Percentiles rank a stretch among this genome's conserved stretches.
Evolutionary conservation across 176 grass and related monocot species (phyloP).

Genomic region (Rhynchospora breviuscula): DNA sequence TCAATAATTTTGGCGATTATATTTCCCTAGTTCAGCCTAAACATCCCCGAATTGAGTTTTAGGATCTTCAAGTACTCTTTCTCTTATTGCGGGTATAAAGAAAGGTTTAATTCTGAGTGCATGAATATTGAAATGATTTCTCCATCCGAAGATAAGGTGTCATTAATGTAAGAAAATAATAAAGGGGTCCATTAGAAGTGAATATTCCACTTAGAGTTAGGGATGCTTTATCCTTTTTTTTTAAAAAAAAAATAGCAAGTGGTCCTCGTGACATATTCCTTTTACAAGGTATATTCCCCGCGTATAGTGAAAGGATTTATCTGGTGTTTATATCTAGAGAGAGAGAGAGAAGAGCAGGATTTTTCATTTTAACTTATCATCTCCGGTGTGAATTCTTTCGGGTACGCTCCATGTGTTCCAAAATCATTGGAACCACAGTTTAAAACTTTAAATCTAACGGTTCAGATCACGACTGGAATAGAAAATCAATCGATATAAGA

Average conservation of each 20-base stretch:
- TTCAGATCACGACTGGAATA: too few species aligned
- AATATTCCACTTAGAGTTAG: slow-evolving; percentile 8
- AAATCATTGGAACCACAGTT: too few species aligned
- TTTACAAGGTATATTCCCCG: slow-evolving; percentile 16
- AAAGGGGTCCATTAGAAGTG: neutral
- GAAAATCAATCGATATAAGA: too few species aligned
- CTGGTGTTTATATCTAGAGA: too few species aligned
- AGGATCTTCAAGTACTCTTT: neutral
- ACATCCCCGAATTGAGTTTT: neutral
- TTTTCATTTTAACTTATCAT: neutral
- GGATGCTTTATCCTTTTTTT: neutral
- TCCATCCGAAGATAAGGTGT: neutral
- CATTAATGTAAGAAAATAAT: neutral
- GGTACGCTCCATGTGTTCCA: too few species aligned
- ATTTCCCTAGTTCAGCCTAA: neutral
- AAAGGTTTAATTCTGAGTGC: neutral
- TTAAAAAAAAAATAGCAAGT: neutral
- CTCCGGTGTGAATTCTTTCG: neutral
- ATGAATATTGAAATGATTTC: neutral
- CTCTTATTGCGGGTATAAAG: neutral
- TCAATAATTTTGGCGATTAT: neutral
- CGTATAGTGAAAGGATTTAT: neutral
- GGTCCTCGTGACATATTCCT: slow-evolving; percentile 8
- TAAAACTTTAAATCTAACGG: too few species aligned
- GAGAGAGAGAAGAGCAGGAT: neutral